Evolutionary conservation across 768 basidiomycete species (phyloP), one percentile per base, ranked within the genome.

Genomic region (Fibroporia radiculosa): DNA sequence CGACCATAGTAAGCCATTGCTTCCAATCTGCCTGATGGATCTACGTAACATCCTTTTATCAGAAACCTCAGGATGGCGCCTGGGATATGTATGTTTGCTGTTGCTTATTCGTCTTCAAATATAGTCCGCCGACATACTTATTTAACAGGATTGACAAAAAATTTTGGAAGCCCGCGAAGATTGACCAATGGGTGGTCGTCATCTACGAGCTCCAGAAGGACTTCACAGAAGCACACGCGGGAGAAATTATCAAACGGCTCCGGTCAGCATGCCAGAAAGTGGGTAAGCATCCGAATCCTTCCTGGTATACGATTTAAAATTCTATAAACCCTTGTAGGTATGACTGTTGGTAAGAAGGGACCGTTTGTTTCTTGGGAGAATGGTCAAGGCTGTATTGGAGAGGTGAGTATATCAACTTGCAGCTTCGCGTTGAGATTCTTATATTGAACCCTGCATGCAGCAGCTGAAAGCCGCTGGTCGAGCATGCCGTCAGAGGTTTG

Each of bases 1-100:
- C 65, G 7, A 78, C 72, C 6, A 76, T 84, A 14, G 82, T 82
- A 51, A 52, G 79, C 64, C 1, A n/a, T n/a, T 38, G 20, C 4
- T 38, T 38, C 20, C 5, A 6, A 38, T 19, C 25, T 7, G 10
- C 5, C 25, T 24, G 20, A 12, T 13, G 36, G 8, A 38, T 16
- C 8, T 6, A 14, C 20, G n/a, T 18, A 19, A 8, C 6, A 38
- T 22, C 33, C 5, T 19, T 38, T 5, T 19, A 31, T 10, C 48
- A 84, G 82, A 62, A 57, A 26, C 85, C 84, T 0, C 65, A 59
- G 5, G 77, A 85, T 43, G 87, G 87, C 5, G 63, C 76, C 0
- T 90, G 87, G 87, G 90, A 89, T 47, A 84, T 89, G 87, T 79
- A 42, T 27, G 27, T 65, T 66, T 12, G n/a, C 20, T n/a, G n/a